Evolutionary conservation across 805 yeast species (phyloP).

Genomic region (Pichia deserticola): DNA sequence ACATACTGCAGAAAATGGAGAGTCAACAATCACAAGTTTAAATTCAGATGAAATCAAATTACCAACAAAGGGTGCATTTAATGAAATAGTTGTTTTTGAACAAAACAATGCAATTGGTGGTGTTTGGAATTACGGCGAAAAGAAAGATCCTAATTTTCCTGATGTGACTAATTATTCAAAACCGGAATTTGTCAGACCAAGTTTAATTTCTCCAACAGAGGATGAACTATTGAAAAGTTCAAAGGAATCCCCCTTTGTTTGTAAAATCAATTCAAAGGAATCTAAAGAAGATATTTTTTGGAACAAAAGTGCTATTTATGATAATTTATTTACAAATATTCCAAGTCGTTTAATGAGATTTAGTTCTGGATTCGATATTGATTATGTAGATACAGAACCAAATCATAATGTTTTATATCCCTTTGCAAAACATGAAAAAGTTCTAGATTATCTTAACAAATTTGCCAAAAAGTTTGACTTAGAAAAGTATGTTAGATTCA

Average conservation of each 20-base stretch:
- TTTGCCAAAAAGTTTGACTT: slow-evolving; percentile 23
- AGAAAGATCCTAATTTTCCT: slow-evolving; percentile 1
- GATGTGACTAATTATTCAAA: slow-evolving; percentile 6
- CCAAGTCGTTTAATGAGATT: slow-evolving; percentile 32
- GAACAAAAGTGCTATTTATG: slow-evolving; percentile 22
- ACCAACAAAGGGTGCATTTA: slow-evolving; percentile 24
- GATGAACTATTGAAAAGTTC: background rate
- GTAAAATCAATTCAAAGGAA: background rate
- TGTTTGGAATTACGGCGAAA: slow-evolving; percentile 27
- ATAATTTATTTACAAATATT: slow-evolving; percentile 33
- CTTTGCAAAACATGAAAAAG: slow-evolving; percentile 16
- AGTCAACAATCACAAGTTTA: slow-evolving; percentile 14
- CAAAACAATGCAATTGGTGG: slow-evolving; percentile 33
- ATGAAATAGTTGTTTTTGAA: slow-evolving; percentile 33
- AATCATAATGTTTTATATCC: slow-evolving; percentile 10
- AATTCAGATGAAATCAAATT: background rate
- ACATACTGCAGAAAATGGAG: slow-evolving; percentile 24
- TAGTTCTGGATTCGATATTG: slow-evolving; percentile 26
- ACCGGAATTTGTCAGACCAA: slow-evolving; percentile 11
- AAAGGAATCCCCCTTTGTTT: background rate
- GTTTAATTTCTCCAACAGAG: background rate
- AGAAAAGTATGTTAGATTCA: slow-evolving; percentile 26
- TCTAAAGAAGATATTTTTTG: background rate
- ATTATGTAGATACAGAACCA: background rate
- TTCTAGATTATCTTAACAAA: slow-evolving; percentile 10